These are phyloP conservation scores for Melaleuca quinquenervia DNA, from an alignment of 345 rosid genomes.

Conservation along the genomic window DNA sequence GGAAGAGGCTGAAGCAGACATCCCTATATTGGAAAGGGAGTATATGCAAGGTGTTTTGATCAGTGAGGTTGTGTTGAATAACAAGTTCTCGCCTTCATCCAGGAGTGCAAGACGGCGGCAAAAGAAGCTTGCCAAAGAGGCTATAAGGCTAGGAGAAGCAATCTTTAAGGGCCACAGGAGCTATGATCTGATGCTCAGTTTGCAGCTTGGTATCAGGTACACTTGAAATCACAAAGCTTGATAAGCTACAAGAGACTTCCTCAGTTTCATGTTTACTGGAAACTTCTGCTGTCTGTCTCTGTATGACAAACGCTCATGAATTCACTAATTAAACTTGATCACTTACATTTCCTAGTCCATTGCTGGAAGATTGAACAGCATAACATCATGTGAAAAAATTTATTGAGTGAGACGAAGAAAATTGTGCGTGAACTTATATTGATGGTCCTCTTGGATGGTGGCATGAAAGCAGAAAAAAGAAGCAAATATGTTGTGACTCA, in stretches of 20 bases:
- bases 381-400: not conserved
- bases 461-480: not conserved
- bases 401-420: not conserved
- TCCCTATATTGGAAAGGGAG: slow-evolving; percentile 81
- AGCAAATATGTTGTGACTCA: not conserved
- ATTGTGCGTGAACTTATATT: not conserved
- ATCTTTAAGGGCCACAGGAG: slow-evolving; percentile 95
- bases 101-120: slow-evolving; percentile 70
- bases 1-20: slow-evolving; percentile 21
- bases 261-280: not conserved
- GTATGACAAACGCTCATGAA: not conserved
- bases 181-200: slow-evolving; percentile 91
- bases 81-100: slow-evolving; percentile 53
- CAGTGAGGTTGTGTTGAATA: slow-evolving; percentile 71
- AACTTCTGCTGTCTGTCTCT: not conserved
- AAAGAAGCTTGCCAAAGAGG: slow-evolving; percentile 61
- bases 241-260: not conserved
- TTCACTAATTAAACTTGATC: not conserved
- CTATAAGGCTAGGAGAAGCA: slow-evolving; percentile 87
- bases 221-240: not conserved
- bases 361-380: not conserved
- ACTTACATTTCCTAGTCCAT: not conserved
- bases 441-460: not conserved
- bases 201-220: slow-evolving; percentile 97
- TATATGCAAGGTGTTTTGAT: slow-evolving; percentile 97